Base-by-base conservation (phyloP, 345 rosid species). In the Rhodamnia rubescens region DNA sequence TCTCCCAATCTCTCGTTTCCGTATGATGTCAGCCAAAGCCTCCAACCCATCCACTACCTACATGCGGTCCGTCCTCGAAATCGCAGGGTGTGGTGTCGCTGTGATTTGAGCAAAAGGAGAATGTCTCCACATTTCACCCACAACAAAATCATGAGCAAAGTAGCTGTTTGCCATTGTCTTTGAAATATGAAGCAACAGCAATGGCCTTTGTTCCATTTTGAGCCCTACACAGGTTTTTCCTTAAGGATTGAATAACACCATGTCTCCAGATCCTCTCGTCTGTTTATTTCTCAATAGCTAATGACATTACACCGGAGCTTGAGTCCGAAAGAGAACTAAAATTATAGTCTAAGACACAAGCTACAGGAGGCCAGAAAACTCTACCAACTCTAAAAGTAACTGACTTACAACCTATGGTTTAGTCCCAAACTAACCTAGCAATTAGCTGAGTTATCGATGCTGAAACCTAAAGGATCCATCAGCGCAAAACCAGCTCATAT, bases 281-380 rank as follows among this genome's bases (percentile, higher is more conserved):
- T 29, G 11, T 15, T 15, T 1, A 16, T 29, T 29, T 64, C 22
- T 29, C 22, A 61, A 61, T 3, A 1, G 40, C 5, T 0, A 0
- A 1, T 15, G 21, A 61, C 21, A 15, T 29, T 64, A 16, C 0
- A 1, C 1, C 0, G 6, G 11, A 22, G 29, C 42, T 61, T 0
- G 2, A 15, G 1, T 61, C 5, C 11, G 0, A 29, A 61, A 15
- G 6, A 29, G 75, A 15, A 64, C 20, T 14, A 32, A 4, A 64
- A 64, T 64, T 64, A 64, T 64, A 0, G 0, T 7, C 11, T 8
- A 15, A 4, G 6, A 64, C 42, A 0, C 74, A 6, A 7, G 15
- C 12, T 2, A 16, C 24, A 0, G 22, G 12, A 64, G 24, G 44
- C 44, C 24, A 16, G 44, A 64, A 8, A 16, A 32, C 5, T 29